Base-by-base conservation (phyloP, 768 basidiomycete genomes). In the Coprinopsis sp. region DNA sequence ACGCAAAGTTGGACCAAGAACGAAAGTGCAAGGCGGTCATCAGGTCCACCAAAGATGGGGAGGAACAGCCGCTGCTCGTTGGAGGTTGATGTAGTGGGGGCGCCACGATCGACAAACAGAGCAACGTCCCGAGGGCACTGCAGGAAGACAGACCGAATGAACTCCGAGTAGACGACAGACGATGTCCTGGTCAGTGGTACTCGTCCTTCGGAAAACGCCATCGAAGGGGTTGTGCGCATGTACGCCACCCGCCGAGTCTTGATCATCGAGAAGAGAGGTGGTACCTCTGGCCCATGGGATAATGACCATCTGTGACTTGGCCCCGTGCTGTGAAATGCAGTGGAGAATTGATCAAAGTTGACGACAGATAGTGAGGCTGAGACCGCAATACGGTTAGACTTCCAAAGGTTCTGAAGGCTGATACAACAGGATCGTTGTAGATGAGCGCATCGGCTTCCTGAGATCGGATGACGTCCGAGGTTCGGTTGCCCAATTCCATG, bases 31-130 rank as follows among this genome's bases (percentile, higher is more conserved):
- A 92, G 73, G 1, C 96, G 81, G 60, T 97, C 95, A 60, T 99
- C 95, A 0, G 91, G 83, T 0, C 95, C 95, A 33, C 95, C 95
- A 60, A 91, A 87, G 79, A 95, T 97, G 0, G 94, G 89, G 37
- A 93, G 59, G 62, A 94, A 81, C 27, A 97, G 58, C 52, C 88
- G 88, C 48, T 84, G 72, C 21, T 58, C 59, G 36, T 37, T 59
- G 18, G 37, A 37, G 6, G 61, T 56, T 1, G 61, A 56, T 13
- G 63, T 58, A 11, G 55, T 64, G n/a, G 48, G 42, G 2, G 28
- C 48, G 2, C 84, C 84, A 22, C 84, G 72, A 62, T 97, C 95
- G 48, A 96, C 76, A 62, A 89, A 94, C 30, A 98, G 64, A 6
- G 84, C 91, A 28, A 94, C 87, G 55, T 97, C 90, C 8, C 73